Conservation (phyloP, 2,329 filamentous ascomycete species). For the Fusarium mangiferae region DNA sequence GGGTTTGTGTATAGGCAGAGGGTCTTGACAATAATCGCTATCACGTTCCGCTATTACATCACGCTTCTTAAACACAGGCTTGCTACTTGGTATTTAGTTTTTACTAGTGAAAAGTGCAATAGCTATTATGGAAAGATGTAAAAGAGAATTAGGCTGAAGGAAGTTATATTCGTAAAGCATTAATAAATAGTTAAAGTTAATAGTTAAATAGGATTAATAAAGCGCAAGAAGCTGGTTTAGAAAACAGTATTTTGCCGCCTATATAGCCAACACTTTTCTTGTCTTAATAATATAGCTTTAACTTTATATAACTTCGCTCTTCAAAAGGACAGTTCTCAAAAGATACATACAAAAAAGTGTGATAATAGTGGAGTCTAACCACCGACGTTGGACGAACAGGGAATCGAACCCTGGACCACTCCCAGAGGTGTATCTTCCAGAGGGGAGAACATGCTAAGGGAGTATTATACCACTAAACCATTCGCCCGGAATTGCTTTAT, state of each 20-base stretch:
- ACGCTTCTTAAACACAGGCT: not conserved
- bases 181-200: no score
- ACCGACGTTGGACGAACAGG: slow-evolving; percentile 29
- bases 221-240: no score
- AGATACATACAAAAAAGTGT: not conserved
- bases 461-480: slow-evolving; percentile 41
- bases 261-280: not conserved
- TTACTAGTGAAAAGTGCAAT: no score
- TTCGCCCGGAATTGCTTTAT: slow-evolving; percentile 6
- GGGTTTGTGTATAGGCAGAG: no score
- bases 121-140: no score
- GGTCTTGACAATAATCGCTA: not conserved
- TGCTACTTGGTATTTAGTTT: not conserved
- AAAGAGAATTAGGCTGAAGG: no score
- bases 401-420: slow-evolving; percentile 39
- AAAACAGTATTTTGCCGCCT: not conserved
- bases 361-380: slow-evolving; percentile 6
- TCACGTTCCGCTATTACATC: accelerated
- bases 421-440: slow-evolving; percentile 3
- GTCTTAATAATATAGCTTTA: no score
- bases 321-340: not conserved
- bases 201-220: no score
- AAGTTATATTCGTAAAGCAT: no score
- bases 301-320: not conserved
- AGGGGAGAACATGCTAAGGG: slow-evolving; percentile 22